These are phyloP conservation scores for Solanum hybrid DNA, from an alignment of 305 asterid genomes.

Conservation along the genomic window DNA sequence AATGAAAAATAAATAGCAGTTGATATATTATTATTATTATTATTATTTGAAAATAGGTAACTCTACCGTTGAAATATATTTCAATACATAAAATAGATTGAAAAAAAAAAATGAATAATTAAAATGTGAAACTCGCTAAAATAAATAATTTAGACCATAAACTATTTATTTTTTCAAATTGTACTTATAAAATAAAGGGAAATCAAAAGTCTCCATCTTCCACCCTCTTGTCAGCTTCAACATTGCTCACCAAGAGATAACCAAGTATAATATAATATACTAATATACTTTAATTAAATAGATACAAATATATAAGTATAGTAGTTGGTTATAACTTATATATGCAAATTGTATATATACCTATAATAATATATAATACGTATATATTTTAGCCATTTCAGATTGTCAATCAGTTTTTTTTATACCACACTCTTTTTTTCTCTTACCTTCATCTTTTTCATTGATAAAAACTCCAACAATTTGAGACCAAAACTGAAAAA, in stretches of 20 bases:
- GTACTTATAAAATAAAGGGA: neutral
- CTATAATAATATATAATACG: neutral
- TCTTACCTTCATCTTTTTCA: neutral
- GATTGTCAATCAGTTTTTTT: neutral
- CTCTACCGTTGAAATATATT: neutral
- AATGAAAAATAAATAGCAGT: too few relatives aligned
- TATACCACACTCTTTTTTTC: constrained; percentile 4
- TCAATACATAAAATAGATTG: too few relatives aligned
- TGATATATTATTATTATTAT: neutral
- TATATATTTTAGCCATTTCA: neutral
- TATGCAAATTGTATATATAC: neutral
- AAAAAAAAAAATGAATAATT: too few relatives aligned
- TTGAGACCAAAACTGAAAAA: constrained; percentile 31
- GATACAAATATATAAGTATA: neutral
- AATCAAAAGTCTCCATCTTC: constrained; percentile 17
- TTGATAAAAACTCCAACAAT: constrained; percentile 25
- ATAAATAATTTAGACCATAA: neutral
- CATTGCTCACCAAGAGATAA: constrained; percentile 33
- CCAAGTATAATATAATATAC: constrained; percentile 4
- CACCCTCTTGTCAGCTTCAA: constrained; percentile 10
- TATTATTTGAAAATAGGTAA: too few relatives aligned
- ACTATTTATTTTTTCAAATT: neutral
- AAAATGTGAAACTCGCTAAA: neutral
- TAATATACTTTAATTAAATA: neutral
- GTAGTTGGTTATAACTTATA: neutral